Conservation (phyloP, 352 stramenopile species). For the Pythium coloratum region DNA sequence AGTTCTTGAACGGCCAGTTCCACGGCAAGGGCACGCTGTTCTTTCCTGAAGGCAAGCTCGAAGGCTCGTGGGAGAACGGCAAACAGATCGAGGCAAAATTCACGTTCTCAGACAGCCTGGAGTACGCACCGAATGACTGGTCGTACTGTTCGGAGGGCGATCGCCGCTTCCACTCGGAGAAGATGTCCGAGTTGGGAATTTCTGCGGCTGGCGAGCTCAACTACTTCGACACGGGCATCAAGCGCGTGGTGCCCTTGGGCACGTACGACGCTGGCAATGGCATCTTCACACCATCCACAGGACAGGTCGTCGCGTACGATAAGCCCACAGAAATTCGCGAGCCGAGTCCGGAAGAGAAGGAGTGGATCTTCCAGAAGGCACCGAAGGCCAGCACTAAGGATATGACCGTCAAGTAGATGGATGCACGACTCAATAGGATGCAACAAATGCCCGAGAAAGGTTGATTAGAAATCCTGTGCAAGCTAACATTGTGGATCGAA, state of each 20-base stretch:
- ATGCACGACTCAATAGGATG: background rate
- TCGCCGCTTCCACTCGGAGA: conserved; percentile 73
- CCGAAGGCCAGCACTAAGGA: conserved; percentile 75
- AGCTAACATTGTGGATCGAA: too few relatives aligned
- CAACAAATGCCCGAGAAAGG: background rate
- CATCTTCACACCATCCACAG: conserved; percentile 67
- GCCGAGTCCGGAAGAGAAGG: conserved; percentile 47
- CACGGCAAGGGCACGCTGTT: conserved; percentile 73
- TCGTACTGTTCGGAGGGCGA: conserved; percentile 62
- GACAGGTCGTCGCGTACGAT: conserved; percentile 48
- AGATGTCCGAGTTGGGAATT: conserved; percentile 51
- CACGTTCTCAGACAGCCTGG: conserved; percentile 73
- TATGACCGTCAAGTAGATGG: conserved; percentile 53
- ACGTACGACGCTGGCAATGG: conserved; percentile 78
- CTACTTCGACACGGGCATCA: conserved; percentile 71
- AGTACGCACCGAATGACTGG: conserved; percentile 65
- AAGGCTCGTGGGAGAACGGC: conserved; percentile 65
- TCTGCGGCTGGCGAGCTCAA: conserved; percentile 56
- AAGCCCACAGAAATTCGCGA: conserved; percentile 56
- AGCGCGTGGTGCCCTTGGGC: conserved; percentile 61
- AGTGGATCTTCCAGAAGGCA: conserved; percentile 60
- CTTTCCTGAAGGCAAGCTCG: conserved; percentile 66
- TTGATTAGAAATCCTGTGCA: background rate
- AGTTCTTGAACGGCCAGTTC: conserved; percentile 81
- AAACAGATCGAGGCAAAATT: conserved; percentile 81